Evolutionary conservation across 2,329 filamentous ascomycete genomes (phyloP).

Genomic region (Elsinoe perseae): DNA sequence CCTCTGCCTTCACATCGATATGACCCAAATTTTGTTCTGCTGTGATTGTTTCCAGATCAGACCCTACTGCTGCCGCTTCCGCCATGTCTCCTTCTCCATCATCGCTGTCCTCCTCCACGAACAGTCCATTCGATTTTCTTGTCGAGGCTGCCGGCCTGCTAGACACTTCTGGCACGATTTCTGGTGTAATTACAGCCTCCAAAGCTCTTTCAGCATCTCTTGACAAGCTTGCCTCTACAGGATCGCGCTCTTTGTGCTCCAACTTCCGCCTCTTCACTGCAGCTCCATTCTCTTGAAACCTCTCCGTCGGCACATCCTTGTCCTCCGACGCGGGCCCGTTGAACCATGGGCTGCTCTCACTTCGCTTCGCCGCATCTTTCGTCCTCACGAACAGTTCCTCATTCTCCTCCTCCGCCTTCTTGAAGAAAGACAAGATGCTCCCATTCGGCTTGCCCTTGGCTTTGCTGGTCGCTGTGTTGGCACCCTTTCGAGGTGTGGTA

Average conservation of each 20-base stretch:
- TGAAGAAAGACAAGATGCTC: conserved; percentile 49
- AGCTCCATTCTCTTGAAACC: conserved; percentile 39
- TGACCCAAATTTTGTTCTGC: too few relatives aligned
- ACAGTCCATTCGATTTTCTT: conserved; percentile 47
- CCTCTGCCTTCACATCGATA: not conserved
- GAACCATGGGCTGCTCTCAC: conserved; percentile 10
- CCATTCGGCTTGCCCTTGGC: conserved; percentile 39
- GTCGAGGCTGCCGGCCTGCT: not conserved
- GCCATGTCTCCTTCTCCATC: conserved; percentile 31
- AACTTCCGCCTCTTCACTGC: conserved; percentile 38
- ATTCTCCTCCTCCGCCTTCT: conserved; percentile 39
- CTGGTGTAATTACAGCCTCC: not conserved
- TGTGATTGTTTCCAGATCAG: not conserved
- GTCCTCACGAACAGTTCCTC: conserved; percentile 31
- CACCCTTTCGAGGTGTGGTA: conserved; percentile 30
- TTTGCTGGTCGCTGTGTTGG: conserved; percentile 32
- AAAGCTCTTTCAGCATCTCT: conserved; percentile 34
- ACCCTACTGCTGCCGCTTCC: conserved; percentile 9
- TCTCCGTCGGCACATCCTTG: conserved; percentile 21
- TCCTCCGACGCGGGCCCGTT: conserved; percentile 20
- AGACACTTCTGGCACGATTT: not conserved
- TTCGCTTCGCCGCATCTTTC: conserved; percentile 10
- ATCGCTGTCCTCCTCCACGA: conserved; percentile 61
- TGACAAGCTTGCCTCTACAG: conserved; percentile 28
- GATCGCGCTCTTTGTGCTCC: conserved; percentile 18